Evolutionary conservation across 345 rosid genomes (phyloP).

Genomic region (Chamaenerion angustifolium): DNA sequence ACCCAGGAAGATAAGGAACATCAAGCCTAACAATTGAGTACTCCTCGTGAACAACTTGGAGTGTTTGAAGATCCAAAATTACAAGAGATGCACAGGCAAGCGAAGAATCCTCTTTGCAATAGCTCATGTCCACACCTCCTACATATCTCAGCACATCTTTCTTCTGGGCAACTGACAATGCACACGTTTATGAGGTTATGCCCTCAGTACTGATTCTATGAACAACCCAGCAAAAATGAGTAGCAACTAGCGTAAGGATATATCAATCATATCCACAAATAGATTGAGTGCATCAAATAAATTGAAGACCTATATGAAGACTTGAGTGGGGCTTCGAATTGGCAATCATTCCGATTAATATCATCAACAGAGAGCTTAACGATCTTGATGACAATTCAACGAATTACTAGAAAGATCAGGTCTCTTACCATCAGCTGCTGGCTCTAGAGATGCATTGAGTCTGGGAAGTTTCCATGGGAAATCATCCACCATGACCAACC

Average conservation of each 20-base stretch:
- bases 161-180: constrained; percentile 3
- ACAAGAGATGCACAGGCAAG: constrained; percentile 66
- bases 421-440: constrained; percentile 2
- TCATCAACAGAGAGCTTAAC: no score
- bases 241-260: no score
- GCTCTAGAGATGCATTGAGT: not conserved
- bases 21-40: constrained; percentile 26
- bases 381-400: no score
- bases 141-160: constrained; percentile 40
- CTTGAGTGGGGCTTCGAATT: no score
- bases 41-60: constrained; percentile 39
- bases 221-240: no score
- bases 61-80: constrained; percentile 42
- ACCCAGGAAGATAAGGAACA: constrained; percentile 71
- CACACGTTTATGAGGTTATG: no score
- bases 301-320: no score
- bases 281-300: no score
- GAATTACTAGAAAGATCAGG: no score
- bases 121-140: constrained; percentile 93
- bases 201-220: no score
- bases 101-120: constrained; percentile 50
- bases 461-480: constrained; percentile 43
- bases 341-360: no score
- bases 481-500: constrained; percentile 46
- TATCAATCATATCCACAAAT: no score